Base-by-base conservation (phyloP, 768 basidiomycete genomes). In the Neoboletus magnificus region DNA sequence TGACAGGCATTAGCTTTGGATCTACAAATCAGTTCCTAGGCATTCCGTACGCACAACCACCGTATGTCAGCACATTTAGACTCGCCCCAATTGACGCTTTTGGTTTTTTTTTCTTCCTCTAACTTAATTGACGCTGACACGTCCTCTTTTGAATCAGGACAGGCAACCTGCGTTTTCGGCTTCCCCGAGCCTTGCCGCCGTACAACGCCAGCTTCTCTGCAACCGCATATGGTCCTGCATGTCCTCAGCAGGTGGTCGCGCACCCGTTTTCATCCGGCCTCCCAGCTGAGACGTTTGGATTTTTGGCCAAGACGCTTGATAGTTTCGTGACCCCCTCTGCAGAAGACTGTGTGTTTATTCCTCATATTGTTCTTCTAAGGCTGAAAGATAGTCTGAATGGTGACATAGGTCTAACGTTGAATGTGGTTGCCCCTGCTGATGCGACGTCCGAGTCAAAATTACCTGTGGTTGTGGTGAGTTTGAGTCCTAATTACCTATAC, bases 381-480 rank as follows among this genome's bases (percentile, higher is more conserved):
- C 18, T 44, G 9, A 51, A 16, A 10, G 8, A 47, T 36, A 5
- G 13, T 6, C 15, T 15, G 33, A 15, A 33, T 20, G 27, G 4
- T 25, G 20, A 18, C 0, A 11, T 25, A 62, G 82, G 82, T 66
- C 69, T 84, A 18, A 81, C 76, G 1, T 54, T 86, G 36, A 83
- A 85, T 56, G 76, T 84, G 18, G 61, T 81, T 22, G 76, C 73
- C 48, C 82, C 84, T 5, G 62, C 67, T 1, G 65, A 58, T 33
- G 73, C 77, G 1, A 76, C 73, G 15, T 15, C 0, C 50, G 76
- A 2, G 61, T 76, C 76, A 9, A 79, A 78, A 50, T 68, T 84
- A 3, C 83, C 84, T 2, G 80, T 85, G 6, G 69, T 81, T n/a
- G 80, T 77, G 32, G 82, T 83, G 66, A 42, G 80, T 72, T 39